These are phyloP conservation scores for Karstenula rhodostoma DNA, from an alignment of 2,329 filamentous ascomycete genomes.

Conservation along the genomic window DNA sequence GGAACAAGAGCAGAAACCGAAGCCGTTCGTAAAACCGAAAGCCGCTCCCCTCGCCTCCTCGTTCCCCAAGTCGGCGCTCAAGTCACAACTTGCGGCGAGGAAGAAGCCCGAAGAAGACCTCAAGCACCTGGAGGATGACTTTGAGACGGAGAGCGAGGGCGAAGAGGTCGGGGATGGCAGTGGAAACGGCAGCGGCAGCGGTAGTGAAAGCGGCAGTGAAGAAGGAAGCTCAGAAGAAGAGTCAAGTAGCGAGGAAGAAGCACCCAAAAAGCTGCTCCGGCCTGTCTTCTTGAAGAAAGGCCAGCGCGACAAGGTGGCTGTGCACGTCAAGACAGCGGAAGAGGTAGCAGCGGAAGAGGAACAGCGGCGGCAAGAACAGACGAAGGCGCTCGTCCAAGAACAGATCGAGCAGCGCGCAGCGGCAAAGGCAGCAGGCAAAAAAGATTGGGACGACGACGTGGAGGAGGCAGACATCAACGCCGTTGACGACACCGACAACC, in stretches of 20 bases:
- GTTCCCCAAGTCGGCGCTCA: conserved; percentile 55
- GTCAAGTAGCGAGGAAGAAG: conserved; percentile 66
- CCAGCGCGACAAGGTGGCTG: conserved; percentile 57
- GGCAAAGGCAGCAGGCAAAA: conserved; percentile 77
- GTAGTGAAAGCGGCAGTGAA: conserved; percentile 33
- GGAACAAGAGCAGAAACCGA: conserved; percentile 55
- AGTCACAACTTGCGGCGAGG: conserved; percentile 52
- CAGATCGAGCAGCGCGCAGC: conserved; percentile 84
- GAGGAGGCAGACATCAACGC: conserved; percentile 73
- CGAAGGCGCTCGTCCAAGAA: conserved; percentile 84
- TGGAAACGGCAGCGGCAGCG: conserved; percentile 29
- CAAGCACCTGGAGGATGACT: conserved; percentile 61
- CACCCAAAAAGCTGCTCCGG: conserved; percentile 65
- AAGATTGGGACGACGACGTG: conserved; percentile 80
- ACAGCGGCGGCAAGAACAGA: conserved; percentile 71
- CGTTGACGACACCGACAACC: conserved; percentile 86
- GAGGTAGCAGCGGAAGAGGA: conserved; percentile 59
- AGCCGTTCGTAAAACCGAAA: conserved; percentile 43
- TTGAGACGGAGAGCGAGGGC: conserved; percentile 63
- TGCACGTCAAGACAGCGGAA: conserved; percentile 47
- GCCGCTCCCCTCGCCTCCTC: conserved; percentile 55
- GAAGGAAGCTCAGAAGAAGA: conserved; percentile 58
- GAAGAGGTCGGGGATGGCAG: conserved; percentile 25
- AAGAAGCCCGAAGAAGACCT: conserved; percentile 41
- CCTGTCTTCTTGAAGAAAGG: conserved; percentile 73